Conservation (phyloP, 306 rosid species). For the Oxytropis ochrocephala region DNA sequence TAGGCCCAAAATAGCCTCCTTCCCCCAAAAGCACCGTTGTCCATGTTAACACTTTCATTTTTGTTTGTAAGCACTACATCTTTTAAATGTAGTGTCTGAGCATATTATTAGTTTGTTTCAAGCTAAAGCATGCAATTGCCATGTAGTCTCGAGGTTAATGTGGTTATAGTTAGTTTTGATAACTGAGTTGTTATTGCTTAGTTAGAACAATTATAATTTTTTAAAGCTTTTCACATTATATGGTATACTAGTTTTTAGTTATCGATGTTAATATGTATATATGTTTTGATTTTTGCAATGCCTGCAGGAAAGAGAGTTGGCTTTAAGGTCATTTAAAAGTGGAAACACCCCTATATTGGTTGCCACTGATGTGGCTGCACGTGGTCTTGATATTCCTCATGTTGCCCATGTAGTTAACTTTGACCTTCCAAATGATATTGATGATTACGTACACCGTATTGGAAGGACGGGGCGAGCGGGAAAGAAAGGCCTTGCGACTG, state of each 20-base stretch:
- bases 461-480: slow-evolving; percentile 96
- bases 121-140: background rate
- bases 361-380: slow-evolving; percentile 93
- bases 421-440: slow-evolving; percentile 90
- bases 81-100: background rate
- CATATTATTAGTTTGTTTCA: background rate
- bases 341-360: slow-evolving; percentile 87
- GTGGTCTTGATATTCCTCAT: slow-evolving; percentile 89
- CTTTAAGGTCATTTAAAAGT: slow-evolving; percentile 75
- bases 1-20: background rate
- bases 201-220: background rate
- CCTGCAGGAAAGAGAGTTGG: slow-evolving; percentile 78
- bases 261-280: background rate
- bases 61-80: background rate
- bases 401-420: slow-evolving; percentile 89
- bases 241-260: background rate
- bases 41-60: background rate
- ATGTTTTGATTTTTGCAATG: slow-evolving; percentile 2
- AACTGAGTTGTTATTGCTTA: background rate
- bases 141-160: background rate
- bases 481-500: slow-evolving; percentile 81
- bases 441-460: slow-evolving; percentile 88
- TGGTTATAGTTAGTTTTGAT: background rate
- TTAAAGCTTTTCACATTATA: background rate
- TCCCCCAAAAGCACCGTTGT: background rate